phyloP scores from a whole-genome alignment of 495 filamentous ascomycete genomes.

The Penicillium canariense region DNA sequence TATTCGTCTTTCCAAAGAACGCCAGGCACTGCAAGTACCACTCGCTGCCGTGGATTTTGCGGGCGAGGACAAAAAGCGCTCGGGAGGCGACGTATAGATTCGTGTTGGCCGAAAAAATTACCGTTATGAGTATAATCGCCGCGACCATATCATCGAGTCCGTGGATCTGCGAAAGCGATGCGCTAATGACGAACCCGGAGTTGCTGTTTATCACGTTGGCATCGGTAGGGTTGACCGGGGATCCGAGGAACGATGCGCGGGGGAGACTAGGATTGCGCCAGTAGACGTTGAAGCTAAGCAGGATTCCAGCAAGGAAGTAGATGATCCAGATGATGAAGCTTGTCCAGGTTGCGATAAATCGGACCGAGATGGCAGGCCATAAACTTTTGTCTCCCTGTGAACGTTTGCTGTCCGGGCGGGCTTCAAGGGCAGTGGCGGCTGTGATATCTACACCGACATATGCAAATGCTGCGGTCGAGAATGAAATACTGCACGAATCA shows the following conservation, averaged over 20 bases:
- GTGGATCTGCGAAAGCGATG: constrained; percentile 22
- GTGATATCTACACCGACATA: constrained; percentile 47
- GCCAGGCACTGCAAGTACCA: constrained; percentile 20
- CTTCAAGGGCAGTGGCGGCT: constrained; percentile 48
- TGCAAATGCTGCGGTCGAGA: constrained; percentile 44
- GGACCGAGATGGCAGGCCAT: background rate
- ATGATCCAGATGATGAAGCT: background rate
- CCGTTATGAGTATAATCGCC: constrained; percentile 41
- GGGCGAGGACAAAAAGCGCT: constrained; percentile 43
- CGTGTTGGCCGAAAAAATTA: constrained; percentile 40
- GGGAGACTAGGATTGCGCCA: background rate
- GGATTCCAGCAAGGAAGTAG: background rate
- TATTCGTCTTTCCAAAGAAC: constrained; percentile 35
- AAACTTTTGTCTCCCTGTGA: background rate
- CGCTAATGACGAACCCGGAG: constrained; percentile 40
- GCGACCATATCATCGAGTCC: constrained; percentile 36
- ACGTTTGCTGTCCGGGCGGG: constrained; percentile 10
- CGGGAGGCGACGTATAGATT: constrained; percentile 48
- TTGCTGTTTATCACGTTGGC: constrained; percentile 1
- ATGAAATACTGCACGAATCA: constrained; percentile 26
- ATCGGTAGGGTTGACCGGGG: background rate
- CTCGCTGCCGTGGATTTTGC: constrained; percentile 25
- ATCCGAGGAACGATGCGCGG: background rate
- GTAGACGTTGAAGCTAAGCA: background rate
- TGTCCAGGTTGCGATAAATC: background rate